Conservation (phyloP, 2,329 filamentous ascomycete genomes). For the Phialocephala sp. region DNA sequence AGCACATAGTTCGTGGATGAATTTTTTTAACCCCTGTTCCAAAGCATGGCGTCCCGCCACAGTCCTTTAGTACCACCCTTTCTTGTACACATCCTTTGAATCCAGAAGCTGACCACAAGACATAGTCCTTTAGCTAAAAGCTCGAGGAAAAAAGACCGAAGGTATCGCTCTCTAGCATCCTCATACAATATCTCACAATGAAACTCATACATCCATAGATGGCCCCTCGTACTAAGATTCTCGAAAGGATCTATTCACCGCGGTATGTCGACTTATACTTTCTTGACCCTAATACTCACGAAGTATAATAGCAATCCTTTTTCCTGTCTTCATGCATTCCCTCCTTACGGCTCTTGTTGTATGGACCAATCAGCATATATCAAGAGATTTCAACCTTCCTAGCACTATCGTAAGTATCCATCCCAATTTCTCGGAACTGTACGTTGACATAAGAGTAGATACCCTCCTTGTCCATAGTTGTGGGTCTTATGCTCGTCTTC, state of each 20-base stretch:
- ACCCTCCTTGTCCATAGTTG: constrained; percentile 67
- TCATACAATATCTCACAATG: neutral
- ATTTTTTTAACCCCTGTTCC: constrained; percentile 5
- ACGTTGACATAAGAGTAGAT: constrained; percentile 47
- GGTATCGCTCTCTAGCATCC: constrained; percentile 28
- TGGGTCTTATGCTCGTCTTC: constrained; percentile 71
- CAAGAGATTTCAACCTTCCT: constrained; percentile 58
- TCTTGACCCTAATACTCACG: neutral
- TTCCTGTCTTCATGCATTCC: constrained; percentile 62
- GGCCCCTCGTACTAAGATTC: constrained; percentile 68
- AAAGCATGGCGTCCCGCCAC: neutral
- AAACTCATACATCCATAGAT: constrained; percentile 45
- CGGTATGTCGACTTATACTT: constrained; percentile 30
- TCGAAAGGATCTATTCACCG: constrained; percentile 67
- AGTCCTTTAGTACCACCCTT: neutral
- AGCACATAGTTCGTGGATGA: constrained; percentile 26
- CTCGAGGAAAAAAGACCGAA: constrained; percentile 40
- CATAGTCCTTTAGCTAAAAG: constrained; percentile 37
- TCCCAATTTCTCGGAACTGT: neutral
- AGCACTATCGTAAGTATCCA: constrained; percentile 55
- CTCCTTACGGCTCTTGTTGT: constrained; percentile 63
- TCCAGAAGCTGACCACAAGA: constrained; percentile 23
- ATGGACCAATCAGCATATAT: constrained; percentile 59
- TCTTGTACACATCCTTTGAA: neutral
- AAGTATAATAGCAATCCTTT: constrained; percentile 51